phyloP scores from a whole-genome alignment of 1,284 basidiomycete species.

The Cryptococcus wingfieldii region DNA sequence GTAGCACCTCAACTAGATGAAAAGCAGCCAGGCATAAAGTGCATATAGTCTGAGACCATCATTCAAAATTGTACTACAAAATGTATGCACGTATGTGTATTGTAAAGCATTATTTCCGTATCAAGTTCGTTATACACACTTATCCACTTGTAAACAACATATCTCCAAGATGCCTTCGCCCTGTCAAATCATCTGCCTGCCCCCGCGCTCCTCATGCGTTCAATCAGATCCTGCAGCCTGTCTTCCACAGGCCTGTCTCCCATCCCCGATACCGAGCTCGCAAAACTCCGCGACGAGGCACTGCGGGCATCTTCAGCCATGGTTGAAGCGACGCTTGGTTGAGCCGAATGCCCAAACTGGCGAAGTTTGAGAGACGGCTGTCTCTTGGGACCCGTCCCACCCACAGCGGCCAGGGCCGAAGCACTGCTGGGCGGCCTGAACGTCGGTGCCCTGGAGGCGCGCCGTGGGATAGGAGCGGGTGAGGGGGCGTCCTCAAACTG shows the following conservation, averaged over 20 bases:
- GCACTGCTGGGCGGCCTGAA: not conserved
- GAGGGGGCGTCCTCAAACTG: conserved; percentile 35
- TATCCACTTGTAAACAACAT: not conserved
- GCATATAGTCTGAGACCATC: not conserved
- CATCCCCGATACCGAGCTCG: conserved; percentile 13
- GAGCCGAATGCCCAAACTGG: not conserved
- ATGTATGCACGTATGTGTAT: not conserved
- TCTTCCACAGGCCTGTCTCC: conserved; percentile 34
- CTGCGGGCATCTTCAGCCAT: conserved; percentile 4
- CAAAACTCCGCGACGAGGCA: conserved; percentile 29
- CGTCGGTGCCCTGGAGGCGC: not conserved
- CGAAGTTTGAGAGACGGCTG: conserved; percentile 20
- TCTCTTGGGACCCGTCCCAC: conserved; percentile 23
- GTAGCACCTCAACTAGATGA: not conserved
- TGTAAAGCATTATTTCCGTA: not conserved
- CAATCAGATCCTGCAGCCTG: conserved; percentile 41
- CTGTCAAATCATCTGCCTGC: not conserved
- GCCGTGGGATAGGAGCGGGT: conserved; percentile 5
- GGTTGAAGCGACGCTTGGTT: not conserved
- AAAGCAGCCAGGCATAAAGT: not conserved
- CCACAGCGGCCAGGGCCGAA: conserved; percentile 13
- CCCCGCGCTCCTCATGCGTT: conserved; percentile 23
- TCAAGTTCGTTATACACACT: not conserved
- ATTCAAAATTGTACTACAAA: not conserved
- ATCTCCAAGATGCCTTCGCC: not conserved